Conservation (phyloP, 768 basidiomycete species). For the Xerocomellus chrysenteron region DNA sequence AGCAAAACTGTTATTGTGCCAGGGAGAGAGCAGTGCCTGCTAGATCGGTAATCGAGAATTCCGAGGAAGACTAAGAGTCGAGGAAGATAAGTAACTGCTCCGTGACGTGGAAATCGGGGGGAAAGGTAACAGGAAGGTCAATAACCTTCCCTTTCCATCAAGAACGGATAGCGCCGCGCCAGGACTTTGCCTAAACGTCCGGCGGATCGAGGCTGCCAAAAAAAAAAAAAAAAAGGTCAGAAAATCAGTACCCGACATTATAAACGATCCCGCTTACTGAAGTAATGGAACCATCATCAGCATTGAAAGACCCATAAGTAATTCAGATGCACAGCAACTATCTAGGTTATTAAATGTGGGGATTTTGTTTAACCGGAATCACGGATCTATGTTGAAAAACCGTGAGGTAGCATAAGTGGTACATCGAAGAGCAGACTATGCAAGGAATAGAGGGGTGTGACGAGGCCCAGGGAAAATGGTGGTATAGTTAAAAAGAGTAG, state of each 20-base stretch:
- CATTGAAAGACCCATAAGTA: constrained; percentile 1
- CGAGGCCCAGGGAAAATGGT: constrained; percentile 14
- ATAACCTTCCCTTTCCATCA: neutral
- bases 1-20: neutral
- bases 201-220: constrained; percentile 7
- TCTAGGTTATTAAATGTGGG: constrained; percentile 29
- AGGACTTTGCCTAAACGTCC: neutral
- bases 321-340: constrained; percentile 22
- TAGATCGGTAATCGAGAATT: neutral
- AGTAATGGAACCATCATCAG: constrained; percentile 1
- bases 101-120: neutral
- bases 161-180: neutral
- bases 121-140: neutral
- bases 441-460: constrained; percentile 20
- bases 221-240: constrained; percentile 15
- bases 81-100: neutral
- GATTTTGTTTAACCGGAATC: constrained; percentile 15
- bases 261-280: constrained; percentile 25
- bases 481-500: constrained; percentile 34
- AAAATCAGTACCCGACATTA: neutral
- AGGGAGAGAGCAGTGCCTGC: neutral
- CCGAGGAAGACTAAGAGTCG: neutral
- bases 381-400: constrained; percentile 29
- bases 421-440: constrained; percentile 34
- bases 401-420: constrained; percentile 21